Evolutionary conservation across 495 filamentous ascomycete genomes (phyloP).

Genomic region (Halenospora varia): DNA sequence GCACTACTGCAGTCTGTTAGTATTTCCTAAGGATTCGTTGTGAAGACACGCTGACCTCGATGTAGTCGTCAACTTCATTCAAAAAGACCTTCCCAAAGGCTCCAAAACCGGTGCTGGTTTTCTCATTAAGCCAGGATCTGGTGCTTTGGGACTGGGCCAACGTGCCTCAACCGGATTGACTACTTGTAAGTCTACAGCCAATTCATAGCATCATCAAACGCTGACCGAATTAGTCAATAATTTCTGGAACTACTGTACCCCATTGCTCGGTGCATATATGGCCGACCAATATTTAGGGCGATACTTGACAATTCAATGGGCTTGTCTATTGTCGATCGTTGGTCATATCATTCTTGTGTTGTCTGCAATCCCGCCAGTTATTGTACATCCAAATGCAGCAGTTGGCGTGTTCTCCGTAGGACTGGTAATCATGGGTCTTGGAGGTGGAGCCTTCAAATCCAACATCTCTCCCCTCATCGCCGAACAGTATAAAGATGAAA

Average conservation of each 20-base stretch:
- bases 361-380: slow-evolving; percentile 57
- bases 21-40: slow-evolving; percentile 29
- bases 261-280: slow-evolving; percentile 52
- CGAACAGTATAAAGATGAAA: slow-evolving; percentile 44
- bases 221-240: slow-evolving; percentile 41
- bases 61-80: slow-evolving; percentile 63
- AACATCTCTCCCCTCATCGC: slow-evolving; percentile 58
- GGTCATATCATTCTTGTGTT: slow-evolving; percentile 63
- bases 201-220: neutral
- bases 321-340: slow-evolving; percentile 52
- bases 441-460: slow-evolving; percentile 61
- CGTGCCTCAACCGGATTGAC: slow-evolving; percentile 60
- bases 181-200: slow-evolving; percentile 29
- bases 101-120: slow-evolving; percentile 55
- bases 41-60: neutral
- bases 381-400: slow-evolving; percentile 46
- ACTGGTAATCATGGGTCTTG: slow-evolving; percentile 58
- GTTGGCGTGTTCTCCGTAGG: slow-evolving; percentile 58
- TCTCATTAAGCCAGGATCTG: slow-evolving; percentile 39
- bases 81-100: slow-evolving; percentile 52
- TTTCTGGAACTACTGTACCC: slow-evolving; percentile 63
- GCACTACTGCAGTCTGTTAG: slow-evolving; percentile 68
- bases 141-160: slow-evolving; percentile 66
- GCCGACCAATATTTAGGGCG: slow-evolving; percentile 71
- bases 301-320: slow-evolving; percentile 60